Evolutionary conservation across 2,329 filamentous ascomycete genomes (phyloP), one percentile per base, ranked within the genome.

Genomic region (Fusarium lateritium): DNA sequence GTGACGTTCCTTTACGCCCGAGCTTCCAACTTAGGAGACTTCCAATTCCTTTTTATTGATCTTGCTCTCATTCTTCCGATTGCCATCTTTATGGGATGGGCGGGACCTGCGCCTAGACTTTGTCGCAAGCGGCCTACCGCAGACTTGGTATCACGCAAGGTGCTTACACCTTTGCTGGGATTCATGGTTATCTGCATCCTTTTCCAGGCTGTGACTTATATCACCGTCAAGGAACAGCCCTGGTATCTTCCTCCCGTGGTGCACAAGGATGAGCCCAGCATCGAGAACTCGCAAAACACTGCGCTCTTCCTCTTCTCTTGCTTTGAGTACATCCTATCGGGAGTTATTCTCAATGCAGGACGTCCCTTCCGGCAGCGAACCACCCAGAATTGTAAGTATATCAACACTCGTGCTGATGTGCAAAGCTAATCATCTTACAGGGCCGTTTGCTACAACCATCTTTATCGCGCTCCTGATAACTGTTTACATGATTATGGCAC

Each of bases 51-150:
- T 6, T 98, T 95, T 80, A 98, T 99, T 76, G 96, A 99, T 74
- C 85, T 99, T 15, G 84, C 92, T 5, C 88, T 99, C 58, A 99
- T 99, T 75, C 84, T 99, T 5, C 96, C 96, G 6, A 97, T 99
- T 73, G 96, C 96, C 24, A 93, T 99, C 62, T 98, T 98, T 79
- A 99, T 99, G 96, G 94, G 96, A 71, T 98, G 97, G 96, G 94
- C 93, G 24, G 94, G 92, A 7, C 92, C 97, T 2, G 94, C 91
- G 75, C 89, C 90, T 4, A 84, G 86, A 38, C 87, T 99, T 15
- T 92, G 89, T 72, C 89, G 87, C 60, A 99, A 98, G 79, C 87
- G 94, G 36, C 96, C 96, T 5, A 98, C 94, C 1, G 94, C 96
- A 17, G 92, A 95, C 73, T 87, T 99, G 7, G 95, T 99, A 2